These are phyloP conservation scores for Stereum hirsutum DNA, from an alignment of 1,284 basidiomycete genomes.

Conservation along the genomic window DNA sequence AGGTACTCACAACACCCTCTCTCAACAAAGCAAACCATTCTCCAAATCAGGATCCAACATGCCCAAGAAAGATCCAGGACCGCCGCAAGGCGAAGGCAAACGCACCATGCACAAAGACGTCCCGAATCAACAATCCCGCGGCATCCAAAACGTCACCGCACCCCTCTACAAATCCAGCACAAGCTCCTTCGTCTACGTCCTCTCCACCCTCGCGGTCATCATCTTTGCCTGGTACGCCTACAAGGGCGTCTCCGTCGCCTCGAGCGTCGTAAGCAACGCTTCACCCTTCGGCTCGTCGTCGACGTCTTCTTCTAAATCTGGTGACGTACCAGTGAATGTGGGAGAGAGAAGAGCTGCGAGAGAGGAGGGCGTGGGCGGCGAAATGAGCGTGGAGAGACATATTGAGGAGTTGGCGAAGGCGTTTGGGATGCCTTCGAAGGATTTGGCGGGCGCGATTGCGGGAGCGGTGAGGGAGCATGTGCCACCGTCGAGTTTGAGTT, in stretches of 20 bases:
- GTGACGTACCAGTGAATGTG: slow-evolving; percentile 5
- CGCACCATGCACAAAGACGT: too few species aligned
- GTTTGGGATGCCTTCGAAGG: slow-evolving; percentile 48
- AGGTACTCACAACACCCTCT: too few species aligned
- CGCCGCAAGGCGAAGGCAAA: too few species aligned
- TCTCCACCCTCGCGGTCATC: slow-evolving; percentile 32
- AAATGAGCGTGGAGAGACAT: slow-evolving; percentile 34
- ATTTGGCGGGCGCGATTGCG: slow-evolving; percentile 54
- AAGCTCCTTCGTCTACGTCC: slow-evolving; percentile 38
- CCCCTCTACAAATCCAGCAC: slow-evolving; percentile 25
- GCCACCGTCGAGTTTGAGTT: slow-evolving; percentile 47
- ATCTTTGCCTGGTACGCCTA: slow-evolving; percentile 37
- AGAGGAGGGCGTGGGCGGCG: slow-evolving; percentile 2
- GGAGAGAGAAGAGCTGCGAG: slow-evolving; percentile 2
- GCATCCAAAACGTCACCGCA: slow-evolving; percentile 20
- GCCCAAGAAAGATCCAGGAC: too few species aligned
- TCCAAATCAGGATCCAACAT: too few species aligned
- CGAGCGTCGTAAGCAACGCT: background rate
- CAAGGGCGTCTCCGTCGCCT: slow-evolving; percentile 24
- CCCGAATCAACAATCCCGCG: too few species aligned
- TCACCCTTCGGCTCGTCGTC: too few species aligned
- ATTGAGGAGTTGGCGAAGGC: slow-evolving; percentile 50
- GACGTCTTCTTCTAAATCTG: too few species aligned
- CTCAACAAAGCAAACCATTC: too few species aligned
- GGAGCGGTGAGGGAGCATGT: slow-evolving; percentile 45